Base-by-base conservation (phyloP, 805 yeast species). In the Candida stauntonica region DNA sequence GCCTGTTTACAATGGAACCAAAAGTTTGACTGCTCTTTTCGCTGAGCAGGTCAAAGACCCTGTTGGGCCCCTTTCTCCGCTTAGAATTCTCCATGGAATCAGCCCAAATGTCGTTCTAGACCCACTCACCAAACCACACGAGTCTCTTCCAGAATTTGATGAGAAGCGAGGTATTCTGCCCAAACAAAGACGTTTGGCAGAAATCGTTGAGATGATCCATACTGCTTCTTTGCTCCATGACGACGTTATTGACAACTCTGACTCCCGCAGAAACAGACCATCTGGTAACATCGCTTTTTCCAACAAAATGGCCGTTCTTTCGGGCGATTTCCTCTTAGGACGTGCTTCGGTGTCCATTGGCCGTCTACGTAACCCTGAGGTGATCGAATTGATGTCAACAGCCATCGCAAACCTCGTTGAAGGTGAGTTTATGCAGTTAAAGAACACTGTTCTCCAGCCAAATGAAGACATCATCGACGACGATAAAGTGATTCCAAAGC, bases 351-450 rank as follows among this genome's bases (percentile, higher is more conserved):
- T 93, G 8, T 89, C 96, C 3, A 81, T 93, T 48, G 94, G 97
- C 11, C 70, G 99, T 44, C 66, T 93, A 35, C 72, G 97, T 57
- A 91, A 93, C 60, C 91, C 96, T n/a, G 98, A 93, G 66, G 99
- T 93, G 32, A 89, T 88, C 42, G 99, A 93, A 66, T 71, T 93
- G 45, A 77, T 93, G 67, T 88, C 97, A 3, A 91, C 96, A 12
- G 84, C 96, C 23, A 93, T 93, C 58, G 99, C 98, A 11, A 93
- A 93, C 59, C 71, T 93, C 44, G 98, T 93, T 1, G 99, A 93
- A 65, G 99, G 99, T 35, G 99, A 93, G 65, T 91, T 93, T 60
- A 93, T 93, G 98, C 99, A 93, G 66, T 75, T 93, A 68, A 89
- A 91, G 52, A 93, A 93, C 63, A 87, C 96, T 0, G 93, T 89